Conservation (phyloP, 371 early-diverging fungal species). For the Lichtheimia corymbifera region DNA sequence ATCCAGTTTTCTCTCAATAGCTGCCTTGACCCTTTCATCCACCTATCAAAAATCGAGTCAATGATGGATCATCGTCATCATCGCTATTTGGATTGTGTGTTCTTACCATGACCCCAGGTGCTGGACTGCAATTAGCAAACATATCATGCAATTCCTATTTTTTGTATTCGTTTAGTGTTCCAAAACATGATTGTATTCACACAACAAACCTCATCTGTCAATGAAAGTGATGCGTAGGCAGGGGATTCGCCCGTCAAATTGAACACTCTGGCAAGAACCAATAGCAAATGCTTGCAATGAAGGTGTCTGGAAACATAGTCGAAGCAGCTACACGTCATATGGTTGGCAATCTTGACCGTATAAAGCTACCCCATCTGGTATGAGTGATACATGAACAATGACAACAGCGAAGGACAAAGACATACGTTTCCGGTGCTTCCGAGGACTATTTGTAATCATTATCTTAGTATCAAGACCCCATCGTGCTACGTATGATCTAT, state of each 20-base stretch:
- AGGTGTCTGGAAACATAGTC: slow-evolving; percentile 16
- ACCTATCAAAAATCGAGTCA: neutral
- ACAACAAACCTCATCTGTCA: slow-evolving; percentile 5
- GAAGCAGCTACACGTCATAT: slow-evolving; percentile 25
- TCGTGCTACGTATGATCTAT: no score
- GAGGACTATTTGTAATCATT: slow-evolving; percentile 15
- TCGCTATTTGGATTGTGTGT: neutral
- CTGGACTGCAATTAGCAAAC: slow-evolving; percentile 14
- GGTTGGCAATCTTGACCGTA: slow-evolving; percentile 19
- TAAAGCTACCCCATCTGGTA: slow-evolving; percentile 19
- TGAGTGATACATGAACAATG: neutral
- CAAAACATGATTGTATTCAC: neutral
- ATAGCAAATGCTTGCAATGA: slow-evolving; percentile 40
- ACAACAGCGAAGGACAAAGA: neutral
- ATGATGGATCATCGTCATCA: neutral
- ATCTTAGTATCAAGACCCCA: neutral
- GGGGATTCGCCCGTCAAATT: slow-evolving; percentile 15
- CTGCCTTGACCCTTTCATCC: slow-evolving; percentile 7
- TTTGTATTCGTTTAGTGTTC: neutral
- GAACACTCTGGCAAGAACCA: slow-evolving; percentile 35
- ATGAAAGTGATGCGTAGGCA: slow-evolving; percentile 3
- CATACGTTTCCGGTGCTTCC: slow-evolving; percentile 44
- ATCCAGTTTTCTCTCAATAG: slow-evolving; percentile 4
- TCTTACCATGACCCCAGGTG: slow-evolving; percentile 21
- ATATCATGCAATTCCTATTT: slow-evolving; percentile 15